Percentiles rank a stretch among this genome's conserved stretches.
Evolutionary conservation across 805 yeast genomes (phyloP).

Genomic region (Priceomyces haplophilus): DNA sequence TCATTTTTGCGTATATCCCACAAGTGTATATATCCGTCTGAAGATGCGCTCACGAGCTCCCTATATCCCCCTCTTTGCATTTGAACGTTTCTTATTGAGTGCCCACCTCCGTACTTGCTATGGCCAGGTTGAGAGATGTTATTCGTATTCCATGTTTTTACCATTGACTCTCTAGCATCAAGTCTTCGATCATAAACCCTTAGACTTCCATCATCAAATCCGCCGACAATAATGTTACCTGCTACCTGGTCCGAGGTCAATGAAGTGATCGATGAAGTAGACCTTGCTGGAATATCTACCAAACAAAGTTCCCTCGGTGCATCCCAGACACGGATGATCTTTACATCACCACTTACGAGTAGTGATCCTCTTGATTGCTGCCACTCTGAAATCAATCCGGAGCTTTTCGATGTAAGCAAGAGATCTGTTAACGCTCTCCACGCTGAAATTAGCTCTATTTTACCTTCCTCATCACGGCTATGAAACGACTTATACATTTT

Average conservation of each 20-base stretch:
- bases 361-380: slow-evolving; percentile 92
- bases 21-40: slow-evolving; percentile 77
- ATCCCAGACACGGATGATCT: slow-evolving; percentile 91
- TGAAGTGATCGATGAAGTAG: slow-evolving; percentile 83
- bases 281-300: slow-evolving; percentile 85
- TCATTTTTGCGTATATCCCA: slow-evolving; percentile 85
- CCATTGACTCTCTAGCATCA: slow-evolving; percentile 82
- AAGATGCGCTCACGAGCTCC: slow-evolving; percentile 79
- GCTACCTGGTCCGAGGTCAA: slow-evolving; percentile 94
- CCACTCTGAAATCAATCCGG: slow-evolving; percentile 91
- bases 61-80: slow-evolving; percentile 97
- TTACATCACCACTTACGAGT: slow-evolving; percentile 91
- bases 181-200: slow-evolving; percentile 88
- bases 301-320: slow-evolving; percentile 89
- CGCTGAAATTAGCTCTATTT: slow-evolving; percentile 66
- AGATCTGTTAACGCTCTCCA: slow-evolving; percentile 94
- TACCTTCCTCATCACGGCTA: slow-evolving; percentile 28
- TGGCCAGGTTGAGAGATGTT: slow-evolving; percentile 7
- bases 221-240: slow-evolving; percentile 85
- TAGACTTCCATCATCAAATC: slow-evolving; percentile 86
- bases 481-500: slow-evolving; percentile 79
- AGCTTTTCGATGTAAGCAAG: slow-evolving; percentile 71
- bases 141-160: slow-evolving; percentile 65
- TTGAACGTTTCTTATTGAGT: slow-evolving; percentile 70
- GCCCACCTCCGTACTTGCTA: slow-evolving; percentile 13